phyloP scores from a whole-genome alignment of 176 grass and related monocot species.

The Avena sativa region DNA sequence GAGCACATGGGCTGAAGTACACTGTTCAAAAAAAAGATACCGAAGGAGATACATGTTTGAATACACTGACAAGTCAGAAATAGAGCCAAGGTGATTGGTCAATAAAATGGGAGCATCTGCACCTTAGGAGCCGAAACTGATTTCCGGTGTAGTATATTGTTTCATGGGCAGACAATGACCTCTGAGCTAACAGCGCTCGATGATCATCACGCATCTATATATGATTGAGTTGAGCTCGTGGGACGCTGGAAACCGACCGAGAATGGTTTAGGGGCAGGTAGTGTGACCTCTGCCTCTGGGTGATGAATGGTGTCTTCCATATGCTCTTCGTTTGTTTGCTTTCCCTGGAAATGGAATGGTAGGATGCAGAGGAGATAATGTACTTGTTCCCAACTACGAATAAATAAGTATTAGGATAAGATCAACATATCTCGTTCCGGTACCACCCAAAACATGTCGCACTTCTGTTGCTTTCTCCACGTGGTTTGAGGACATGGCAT shows the following conservation, averaged over 20 bases:
- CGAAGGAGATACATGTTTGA: not conserved
- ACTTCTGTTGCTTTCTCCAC: not conserved
- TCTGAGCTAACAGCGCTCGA: constrained; percentile 25
- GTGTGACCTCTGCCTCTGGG: not conserved
- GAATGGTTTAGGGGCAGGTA: constrained; percentile 18
- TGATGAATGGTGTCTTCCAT: not conserved
- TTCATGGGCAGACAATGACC: not conserved
- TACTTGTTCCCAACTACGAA: constrained; percentile 20
- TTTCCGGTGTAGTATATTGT: too few species aligned
- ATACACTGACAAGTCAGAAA: too few species aligned
- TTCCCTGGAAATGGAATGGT: not conserved
- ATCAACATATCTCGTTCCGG: constrained; percentile 23
- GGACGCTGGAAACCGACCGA: not conserved
- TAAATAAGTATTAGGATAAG: constrained; percentile 34
- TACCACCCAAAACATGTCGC: not conserved
- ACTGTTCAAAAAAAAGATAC: too few species aligned
- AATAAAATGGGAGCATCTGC: too few species aligned
- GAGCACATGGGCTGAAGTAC: too few species aligned
- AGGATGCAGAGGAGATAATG: not conserved
- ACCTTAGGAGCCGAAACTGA: too few species aligned
- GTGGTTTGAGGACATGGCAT: not conserved
- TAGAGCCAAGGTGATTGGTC: too few species aligned
- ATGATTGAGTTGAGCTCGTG: not conserved
- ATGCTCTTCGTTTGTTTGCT: constrained; percentile 16
- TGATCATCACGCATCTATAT: not conserved